Percentiles rank a stretch among this genome's conserved stretches.
phyloP scores from a whole-genome alignment of 306 rosid genomes.

The Benincasa hispida region DNA sequence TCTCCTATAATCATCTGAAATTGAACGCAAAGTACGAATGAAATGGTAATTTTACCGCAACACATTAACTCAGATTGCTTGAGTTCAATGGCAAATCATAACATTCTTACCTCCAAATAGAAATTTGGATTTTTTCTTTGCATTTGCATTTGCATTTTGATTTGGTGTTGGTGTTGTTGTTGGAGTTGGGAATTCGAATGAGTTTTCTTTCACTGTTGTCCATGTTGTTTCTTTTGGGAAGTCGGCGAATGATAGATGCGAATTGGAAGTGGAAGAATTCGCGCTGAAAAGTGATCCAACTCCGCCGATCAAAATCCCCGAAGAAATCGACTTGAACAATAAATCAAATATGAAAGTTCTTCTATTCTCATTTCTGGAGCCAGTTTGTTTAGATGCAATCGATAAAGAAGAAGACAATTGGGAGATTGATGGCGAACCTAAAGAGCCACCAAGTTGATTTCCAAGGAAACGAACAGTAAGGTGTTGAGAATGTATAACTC shows the following conservation, averaged over 20 bases:
- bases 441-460: constrained; percentile 24
- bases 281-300: constrained; percentile 32
- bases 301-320: constrained; percentile 35
- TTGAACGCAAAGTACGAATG: not conserved
- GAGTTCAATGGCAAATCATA: not conserved
- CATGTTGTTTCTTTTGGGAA: constrained; percentile 9
- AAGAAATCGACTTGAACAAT: constrained; percentile 25
- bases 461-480: constrained; percentile 13
- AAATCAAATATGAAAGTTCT: constrained; percentile 10
- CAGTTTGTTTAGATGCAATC: constrained; percentile 8
- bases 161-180: not conserved
- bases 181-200: constrained; percentile 15
- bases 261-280: constrained; percentile 12
- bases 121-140: constrained; percentile 22
- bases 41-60: not conserved
- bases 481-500: constrained; percentile 3
- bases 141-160: not conserved
- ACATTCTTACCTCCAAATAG: constrained; percentile 35
- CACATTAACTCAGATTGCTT: not conserved
- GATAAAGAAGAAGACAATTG: constrained; percentile 16
- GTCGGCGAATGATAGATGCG: constrained; percentile 30
- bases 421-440: constrained; percentile 10
- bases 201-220: constrained; percentile 7
- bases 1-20: constrained; percentile 42
- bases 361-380: not conserved